phyloP scores from a whole-genome alignment of 371 early-diverging fungal species.

The Haplosporangium sp. region DNA sequence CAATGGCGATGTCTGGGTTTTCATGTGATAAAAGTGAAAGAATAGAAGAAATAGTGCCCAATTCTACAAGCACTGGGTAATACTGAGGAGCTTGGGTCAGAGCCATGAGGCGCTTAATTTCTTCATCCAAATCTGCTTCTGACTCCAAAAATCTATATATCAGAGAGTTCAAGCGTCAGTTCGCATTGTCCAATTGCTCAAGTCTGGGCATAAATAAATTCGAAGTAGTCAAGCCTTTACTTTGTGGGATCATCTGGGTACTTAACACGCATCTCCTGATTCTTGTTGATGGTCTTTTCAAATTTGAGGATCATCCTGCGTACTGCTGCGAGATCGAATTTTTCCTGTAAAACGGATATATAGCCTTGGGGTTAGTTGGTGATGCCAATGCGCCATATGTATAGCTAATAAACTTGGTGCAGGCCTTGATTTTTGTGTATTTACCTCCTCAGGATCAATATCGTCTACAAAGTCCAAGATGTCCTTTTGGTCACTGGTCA shows the following conservation, averaged over 20 bases:
- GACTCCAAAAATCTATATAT: slow-evolving; percentile 86
- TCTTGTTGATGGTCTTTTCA: slow-evolving; percentile 87
- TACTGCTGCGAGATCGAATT: slow-evolving; percentile 71
- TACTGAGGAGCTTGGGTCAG: slow-evolving; percentile 85
- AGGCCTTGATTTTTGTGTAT: too few species aligned
- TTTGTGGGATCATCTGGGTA: slow-evolving; percentile 82
- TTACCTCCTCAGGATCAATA: slow-evolving; percentile 79
- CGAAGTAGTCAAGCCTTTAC: slow-evolving; percentile 24
- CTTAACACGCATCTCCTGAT: slow-evolving; percentile 89
- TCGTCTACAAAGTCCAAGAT: slow-evolving; percentile 89
- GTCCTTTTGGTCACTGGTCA: slow-evolving; percentile 80
- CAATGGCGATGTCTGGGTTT: slow-evolving; percentile 93
- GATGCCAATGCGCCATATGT: too few species aligned
- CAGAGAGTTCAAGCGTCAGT: background rate
- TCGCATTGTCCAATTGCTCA: background rate
- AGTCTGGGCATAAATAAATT: too few species aligned
- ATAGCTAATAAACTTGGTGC: background rate
- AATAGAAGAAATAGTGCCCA: slow-evolving; percentile 75
- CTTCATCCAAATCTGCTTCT: slow-evolving; percentile 93
- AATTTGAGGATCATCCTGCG: slow-evolving; percentile 84
- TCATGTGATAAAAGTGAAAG: slow-evolving; percentile 88
- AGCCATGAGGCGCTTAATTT: slow-evolving; percentile 79
- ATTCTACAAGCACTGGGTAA: slow-evolving; percentile 77
- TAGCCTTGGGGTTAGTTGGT: background rate
- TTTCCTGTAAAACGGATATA: slow-evolving; percentile 53